phyloP scores from a whole-genome alignment of 2,329 filamentous ascomycete genomes.

The Arachnomyces sp. region DNA sequence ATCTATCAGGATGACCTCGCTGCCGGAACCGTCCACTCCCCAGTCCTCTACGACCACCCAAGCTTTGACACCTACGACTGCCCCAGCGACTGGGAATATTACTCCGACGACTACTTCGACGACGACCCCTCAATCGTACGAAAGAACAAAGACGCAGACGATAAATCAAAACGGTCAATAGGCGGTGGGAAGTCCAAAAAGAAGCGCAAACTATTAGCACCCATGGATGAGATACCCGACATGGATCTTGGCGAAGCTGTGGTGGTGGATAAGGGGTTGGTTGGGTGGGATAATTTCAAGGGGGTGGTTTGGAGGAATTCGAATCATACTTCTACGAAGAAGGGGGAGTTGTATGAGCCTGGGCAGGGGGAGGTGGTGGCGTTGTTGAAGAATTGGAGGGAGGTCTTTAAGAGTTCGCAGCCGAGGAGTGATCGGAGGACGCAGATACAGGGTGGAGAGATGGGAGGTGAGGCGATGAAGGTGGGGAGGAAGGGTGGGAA shows the following conservation, averaged over 20 bases:
- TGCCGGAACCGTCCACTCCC: slow-evolving; percentile 21
- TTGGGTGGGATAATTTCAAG: slow-evolving; percentile 19
- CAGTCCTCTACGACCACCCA: slow-evolving; percentile 22
- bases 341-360: slow-evolving; percentile 26
- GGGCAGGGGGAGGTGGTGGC: slow-evolving; percentile 36
- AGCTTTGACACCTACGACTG: slow-evolving; percentile 20
- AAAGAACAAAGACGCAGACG: slow-evolving; percentile 1
- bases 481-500: not conserved
- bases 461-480: not conserved
- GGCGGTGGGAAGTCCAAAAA: not conserved
- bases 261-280: too few relatives aligned
- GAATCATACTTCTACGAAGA: slow-evolving; percentile 16
- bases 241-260: too few relatives aligned
- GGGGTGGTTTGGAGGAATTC: slow-evolving; percentile 34
- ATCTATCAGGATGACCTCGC: slow-evolving; percentile 24
- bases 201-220: slow-evolving; percentile 1
- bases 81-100: slow-evolving; percentile 24
- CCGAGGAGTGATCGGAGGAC: slow-evolving; percentile 14
- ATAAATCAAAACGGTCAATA: not conserved
- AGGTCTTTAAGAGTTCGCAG: slow-evolving; percentile 32
- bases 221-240: not conserved
- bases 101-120: slow-evolving; percentile 20
- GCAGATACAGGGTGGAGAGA: not conserved
- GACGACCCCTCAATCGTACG: slow-evolving; percentile 9
- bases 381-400: slow-evolving; percentile 39